Base-by-base conservation (phyloP, 2,329 filamentous ascomycete species). In the Talaromyces sp. region DNA sequence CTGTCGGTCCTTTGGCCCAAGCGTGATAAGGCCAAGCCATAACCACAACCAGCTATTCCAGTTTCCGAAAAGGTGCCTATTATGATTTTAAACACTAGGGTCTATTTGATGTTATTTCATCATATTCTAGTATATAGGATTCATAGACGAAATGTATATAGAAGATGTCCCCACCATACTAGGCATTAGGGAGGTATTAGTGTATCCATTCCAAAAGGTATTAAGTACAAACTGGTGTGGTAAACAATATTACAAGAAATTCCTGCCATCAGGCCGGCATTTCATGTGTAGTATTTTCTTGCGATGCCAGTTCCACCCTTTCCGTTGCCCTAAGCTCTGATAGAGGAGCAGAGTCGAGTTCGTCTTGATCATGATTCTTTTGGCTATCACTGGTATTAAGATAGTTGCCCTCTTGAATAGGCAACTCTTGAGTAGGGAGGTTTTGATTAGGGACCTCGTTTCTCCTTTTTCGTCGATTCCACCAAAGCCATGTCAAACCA, bases 401-500 rank as follows among this genome's bases (percentile, higher is more conserved):
- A 24, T 17, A 24, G 21, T 14, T 50, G 1, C 24, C 10, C 19
- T 26, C 43, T 50, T 50, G 35, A 38, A 13, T 7, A 26, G 43
- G 32, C 13, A 17, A 2, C 13, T 13, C 10, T 32, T 32, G 31
- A 11, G 9, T 32, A 32, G 31, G 31, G 10, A 13, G 10, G 9
- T 50, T n/a, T 26, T 50, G 35, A 38, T 2, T 26, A 50, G 43
- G 43, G 4, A 4, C 19, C 19, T 50, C 19, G 10, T 26, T 50
- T 14, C 19, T 46, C 41, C 24, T 52, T 54, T 56, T 56, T 3
- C 53, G 11, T 52, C 54, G 54, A 1, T 41, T 56, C 58, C 58
- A 60, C 58, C 58, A 60, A 26, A 54, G 56, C 17, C 32, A 17
- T 21, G 35, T 26, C 19, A 55, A 19, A 6, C n/a, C 58, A 54